A percentile compares a stretch with the other conserved stretches of the same genome.
phyloP scores from a whole-genome alignment of 1,284 basidiomycete species.

The Sanghuangporus weigelae region DNA sequence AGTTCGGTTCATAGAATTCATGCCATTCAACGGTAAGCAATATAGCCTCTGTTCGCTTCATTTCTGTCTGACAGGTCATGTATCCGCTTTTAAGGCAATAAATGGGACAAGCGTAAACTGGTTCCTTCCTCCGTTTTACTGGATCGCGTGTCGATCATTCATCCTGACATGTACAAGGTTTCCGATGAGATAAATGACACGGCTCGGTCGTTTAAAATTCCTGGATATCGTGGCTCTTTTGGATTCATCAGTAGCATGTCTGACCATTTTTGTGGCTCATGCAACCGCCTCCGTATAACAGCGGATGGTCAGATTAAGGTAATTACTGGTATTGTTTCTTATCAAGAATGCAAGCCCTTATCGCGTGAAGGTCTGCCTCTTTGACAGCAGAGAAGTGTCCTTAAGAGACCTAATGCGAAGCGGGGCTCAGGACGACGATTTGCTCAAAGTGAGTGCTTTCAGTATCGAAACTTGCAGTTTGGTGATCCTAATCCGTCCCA shows the following conservation, averaged over 20 bases:
- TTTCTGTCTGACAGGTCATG: background rate
- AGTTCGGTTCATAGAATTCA: conserved; percentile 88
- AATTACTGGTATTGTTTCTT: conserved; percentile 16
- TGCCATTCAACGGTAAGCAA: conserved; percentile 79
- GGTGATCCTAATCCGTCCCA: conserved; percentile 23
- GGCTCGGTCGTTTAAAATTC: conserved; percentile 73
- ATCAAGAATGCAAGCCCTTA: background rate
- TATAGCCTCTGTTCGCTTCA: background rate
- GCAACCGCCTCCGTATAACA: conserved; percentile 79
- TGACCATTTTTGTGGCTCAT: conserved; percentile 85
- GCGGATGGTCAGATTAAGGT: conserved; percentile 90
- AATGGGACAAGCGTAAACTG: conserved; percentile 82
- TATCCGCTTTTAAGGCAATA: conserved; percentile 53
- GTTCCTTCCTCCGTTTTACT: conserved; percentile 66
- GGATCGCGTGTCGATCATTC: conserved; percentile 37
- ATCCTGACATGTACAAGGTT: conserved; percentile 50
- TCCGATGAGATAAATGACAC: conserved; percentile 74
- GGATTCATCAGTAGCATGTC: conserved; percentile 93
- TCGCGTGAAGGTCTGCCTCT: conserved; percentile 68
- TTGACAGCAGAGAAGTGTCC: conserved; percentile 81
- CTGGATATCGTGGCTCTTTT: conserved; percentile 67
- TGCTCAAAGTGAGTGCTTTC: conserved; percentile 29
- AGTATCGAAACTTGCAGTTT: background rate
- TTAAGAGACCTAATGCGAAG: conserved; percentile 70
- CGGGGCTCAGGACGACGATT: conserved; percentile 57